Evolutionary conservation across 345 rosid genomes (phyloP).

Genomic region (Citrus hindsii): DNA sequence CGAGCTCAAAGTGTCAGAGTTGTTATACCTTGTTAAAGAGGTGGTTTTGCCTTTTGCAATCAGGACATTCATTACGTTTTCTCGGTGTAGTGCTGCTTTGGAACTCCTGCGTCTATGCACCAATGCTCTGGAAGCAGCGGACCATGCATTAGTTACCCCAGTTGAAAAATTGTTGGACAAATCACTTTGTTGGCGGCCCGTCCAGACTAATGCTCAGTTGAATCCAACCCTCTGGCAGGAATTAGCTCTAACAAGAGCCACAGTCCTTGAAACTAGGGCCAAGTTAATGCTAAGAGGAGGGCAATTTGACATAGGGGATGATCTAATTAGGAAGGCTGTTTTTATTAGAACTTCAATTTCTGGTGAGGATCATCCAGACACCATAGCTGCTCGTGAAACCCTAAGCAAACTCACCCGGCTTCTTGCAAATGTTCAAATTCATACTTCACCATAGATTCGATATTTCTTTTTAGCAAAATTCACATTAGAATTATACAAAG

Average conservation of each 20-base stretch:
- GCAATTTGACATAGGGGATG: conserved; percentile 80
- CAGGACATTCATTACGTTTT: conserved; percentile 66
- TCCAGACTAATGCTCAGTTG: conserved; percentile 80
- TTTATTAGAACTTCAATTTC: conserved; percentile 81
- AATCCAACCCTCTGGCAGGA: conserved; percentile 95
- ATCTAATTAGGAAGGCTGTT: conserved; percentile 79
- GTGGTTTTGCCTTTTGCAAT: conserved; percentile 75
- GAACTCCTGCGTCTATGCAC: conserved; percentile 91
- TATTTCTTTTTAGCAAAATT: conserved; percentile 33
- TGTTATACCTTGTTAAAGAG: conserved; percentile 55
- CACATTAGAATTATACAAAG: conserved; percentile 41
- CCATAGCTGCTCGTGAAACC: conserved; percentile 72
- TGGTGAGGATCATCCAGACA: conserved; percentile 86
- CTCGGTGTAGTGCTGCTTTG: conserved; percentile 73
- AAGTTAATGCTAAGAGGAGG: conserved; percentile 90
- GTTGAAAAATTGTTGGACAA: conserved; percentile 83
- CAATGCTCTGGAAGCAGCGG: conserved; percentile 79
- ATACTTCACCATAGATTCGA: conserved; percentile 54
- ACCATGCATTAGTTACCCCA: conserved; percentile 78
- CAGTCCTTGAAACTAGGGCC: conserved; percentile 87
- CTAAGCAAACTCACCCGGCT: conserved; percentile 83
- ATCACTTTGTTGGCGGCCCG: conserved; percentile 88
- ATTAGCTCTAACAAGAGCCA: conserved; percentile 79
- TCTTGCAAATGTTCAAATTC: conserved; percentile 67
- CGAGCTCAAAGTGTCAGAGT: conserved; percentile 67